Evolutionary conservation across 2,329 filamentous ascomycete genomes (phyloP), one percentile per base, ranked within the genome.

Genomic region (Colletotrichum siamense): DNA sequence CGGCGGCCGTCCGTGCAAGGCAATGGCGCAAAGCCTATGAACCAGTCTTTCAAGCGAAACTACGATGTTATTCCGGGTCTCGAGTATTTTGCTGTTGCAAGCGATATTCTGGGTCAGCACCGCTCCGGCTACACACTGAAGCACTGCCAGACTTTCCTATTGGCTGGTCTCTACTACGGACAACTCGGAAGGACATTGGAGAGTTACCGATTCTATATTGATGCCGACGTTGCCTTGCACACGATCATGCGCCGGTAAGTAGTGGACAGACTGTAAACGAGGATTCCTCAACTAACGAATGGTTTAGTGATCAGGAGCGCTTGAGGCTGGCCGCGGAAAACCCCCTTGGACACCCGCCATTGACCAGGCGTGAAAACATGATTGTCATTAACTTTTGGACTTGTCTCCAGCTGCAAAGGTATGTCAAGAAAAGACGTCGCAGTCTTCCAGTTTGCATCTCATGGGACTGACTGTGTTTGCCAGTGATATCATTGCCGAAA

Each of bases 351-450:
- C 24, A 26, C 15, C 24, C 55, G 55, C 55, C 55, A 24, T 26
- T 64, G 52, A 88, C 87, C 52, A 84, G 82, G 73, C 79, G 87
- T 62, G 90, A 93, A 80, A 95, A 96, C 81, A 88, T 94, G 73
- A 88, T 94, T 44, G 88, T 94, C 16, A 90, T 98, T 79, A 94
- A 95, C 1, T 98, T 96, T 81, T 99, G 96, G 96, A 97, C 96
- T 9, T 98, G 95, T 82, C 87, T 98, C 78, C 96, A 99, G 82
- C 89, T 99, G 13, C 96, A 99, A 85, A 98, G 94, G 94, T 95
- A 84, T 79, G 84, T 77, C 12, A 15, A 26, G 12, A 12, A 8
- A 18, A 24, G 39, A 10, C 39, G 18, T 10, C 12, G 5, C 6
- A 16, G 18, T 15, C 28, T 7, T 7, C 5, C n/a, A 7, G n/a